A percentile compares a stretch with the other conserved stretches of the same genome.
These are phyloP conservation scores for Volvox carteri DNA, from an alignment of 163 green algal species.

Conservation along the genomic window DNA sequence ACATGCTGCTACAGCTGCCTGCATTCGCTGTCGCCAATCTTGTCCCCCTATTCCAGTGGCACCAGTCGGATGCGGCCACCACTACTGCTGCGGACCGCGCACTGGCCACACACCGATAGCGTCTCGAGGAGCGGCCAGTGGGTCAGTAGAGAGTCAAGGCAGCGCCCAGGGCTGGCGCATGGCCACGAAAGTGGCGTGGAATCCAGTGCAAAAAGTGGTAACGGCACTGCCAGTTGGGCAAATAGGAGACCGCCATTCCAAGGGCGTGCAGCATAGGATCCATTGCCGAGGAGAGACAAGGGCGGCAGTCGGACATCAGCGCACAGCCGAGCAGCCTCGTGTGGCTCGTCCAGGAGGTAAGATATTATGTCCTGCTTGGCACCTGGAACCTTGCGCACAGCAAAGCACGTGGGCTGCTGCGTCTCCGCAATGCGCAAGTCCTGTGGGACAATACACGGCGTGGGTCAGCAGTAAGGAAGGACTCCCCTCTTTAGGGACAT, in stretches of 20 bases:
- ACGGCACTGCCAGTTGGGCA: not conserved
- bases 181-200: no score
- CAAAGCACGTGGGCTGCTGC: not conserved
- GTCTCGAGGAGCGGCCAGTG: not conserved
- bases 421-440: not conserved
- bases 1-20: no score
- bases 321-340: not conserved
- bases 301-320: not conserved
- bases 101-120: not conserved
- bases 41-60: no score
- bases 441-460: not conserved
- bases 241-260: not conserved
- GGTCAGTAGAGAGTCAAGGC: not conserved
- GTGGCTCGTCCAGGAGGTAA: not conserved
- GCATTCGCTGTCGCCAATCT: no score
- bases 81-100: not conserved
- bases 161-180: not conserved
- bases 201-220: no score
- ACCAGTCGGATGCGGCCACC: not conserved
- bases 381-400: not conserved
- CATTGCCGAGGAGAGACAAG: not conserved
- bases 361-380: not conserved
- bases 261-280: not conserved
- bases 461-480: not conserved
- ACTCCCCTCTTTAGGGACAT: no score